Conservation (phyloP, 345 rosid genomes). For the Hibiscus mutabilis region DNA sequence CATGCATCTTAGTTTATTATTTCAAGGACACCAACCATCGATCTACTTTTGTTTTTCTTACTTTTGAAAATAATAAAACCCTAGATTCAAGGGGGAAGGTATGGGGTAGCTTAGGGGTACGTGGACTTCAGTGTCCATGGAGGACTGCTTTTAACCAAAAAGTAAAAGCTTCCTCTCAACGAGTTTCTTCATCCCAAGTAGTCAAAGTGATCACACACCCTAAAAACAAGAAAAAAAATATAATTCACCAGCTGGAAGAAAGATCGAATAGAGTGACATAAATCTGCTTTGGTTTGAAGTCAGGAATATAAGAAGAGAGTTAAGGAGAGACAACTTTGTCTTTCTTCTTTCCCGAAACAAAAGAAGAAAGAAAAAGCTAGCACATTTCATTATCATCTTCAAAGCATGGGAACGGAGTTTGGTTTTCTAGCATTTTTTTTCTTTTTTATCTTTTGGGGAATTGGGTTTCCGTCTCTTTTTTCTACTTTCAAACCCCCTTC, state of each 20-base stretch:
- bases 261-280: too few relatives aligned
- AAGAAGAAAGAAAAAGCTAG: not conserved
- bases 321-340: constrained; percentile 5
- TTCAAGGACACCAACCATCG: not conserved
- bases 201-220: constrained; percentile 26
- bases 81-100: constrained; percentile 2
- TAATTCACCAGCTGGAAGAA: too few relatives aligned
- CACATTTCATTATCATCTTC: not conserved
- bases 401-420: not conserved
- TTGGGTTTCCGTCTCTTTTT: not conserved
- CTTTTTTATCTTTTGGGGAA: not conserved
- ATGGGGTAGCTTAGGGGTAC: constrained; percentile 21
- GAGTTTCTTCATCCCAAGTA: not conserved
- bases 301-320: constrained; percentile 22
- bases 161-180: constrained; percentile 30
- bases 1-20: not conserved
- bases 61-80: not conserved
- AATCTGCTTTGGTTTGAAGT: constrained; percentile 28
- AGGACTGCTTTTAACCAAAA: constrained; percentile 38
- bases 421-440: not conserved
- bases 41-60: constrained; percentile 2
- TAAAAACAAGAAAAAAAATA: not conserved
- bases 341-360: not conserved
- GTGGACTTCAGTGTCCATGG: constrained; percentile 61
- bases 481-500: not conserved